phyloP scores from a whole-genome alignment of 345 rosid genomes.

The Zanthoxylum bungeanum region DNA sequence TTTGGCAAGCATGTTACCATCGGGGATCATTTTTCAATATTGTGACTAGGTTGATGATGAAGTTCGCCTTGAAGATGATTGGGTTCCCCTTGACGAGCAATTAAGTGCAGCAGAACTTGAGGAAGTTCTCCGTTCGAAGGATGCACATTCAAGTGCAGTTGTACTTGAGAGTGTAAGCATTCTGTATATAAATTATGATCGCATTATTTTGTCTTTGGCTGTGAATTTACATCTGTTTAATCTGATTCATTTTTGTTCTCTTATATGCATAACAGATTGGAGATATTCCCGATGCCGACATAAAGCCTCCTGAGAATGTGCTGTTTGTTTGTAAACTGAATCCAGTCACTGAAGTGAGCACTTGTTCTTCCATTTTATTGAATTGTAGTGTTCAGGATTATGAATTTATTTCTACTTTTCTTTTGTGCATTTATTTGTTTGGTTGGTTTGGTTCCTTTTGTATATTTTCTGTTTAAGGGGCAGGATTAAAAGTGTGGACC shows the following conservation, averaged over 20 bases:
- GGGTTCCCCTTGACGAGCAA: conserved; percentile 96
- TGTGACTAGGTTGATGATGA: conserved; percentile 58
- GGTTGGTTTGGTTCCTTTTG: no score
- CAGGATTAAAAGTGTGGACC: no score
- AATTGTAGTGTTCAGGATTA: no score
- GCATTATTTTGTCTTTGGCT: conserved; percentile 5
- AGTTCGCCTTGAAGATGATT: conserved; percentile 94
- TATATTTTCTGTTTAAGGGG: neutral
- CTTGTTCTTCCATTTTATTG: no score
- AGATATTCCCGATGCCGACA: conserved; percentile 79
- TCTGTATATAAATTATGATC: conserved; percentile 8
- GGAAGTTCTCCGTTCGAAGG: conserved; percentile 72
- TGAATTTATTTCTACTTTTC: conserved; percentile 6
- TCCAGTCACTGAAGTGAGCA: conserved; percentile 93
- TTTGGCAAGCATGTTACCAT: neutral
- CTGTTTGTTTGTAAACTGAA: conserved; percentile 95
- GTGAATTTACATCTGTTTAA: conserved; percentile 10
- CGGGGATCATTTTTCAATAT: neutral
- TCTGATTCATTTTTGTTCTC: conserved; percentile 5
- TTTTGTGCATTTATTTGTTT: no score
- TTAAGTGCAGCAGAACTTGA: conserved; percentile 64
- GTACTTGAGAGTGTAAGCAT: conserved; percentile 89
- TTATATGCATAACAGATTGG: conserved; percentile 44
- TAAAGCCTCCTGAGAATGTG: conserved; percentile 93
- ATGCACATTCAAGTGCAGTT: conserved; percentile 92